phyloP scores from a whole-genome alignment of 2,329 filamentous ascomycete genomes.

The Salinomyces thailandicus region DNA sequence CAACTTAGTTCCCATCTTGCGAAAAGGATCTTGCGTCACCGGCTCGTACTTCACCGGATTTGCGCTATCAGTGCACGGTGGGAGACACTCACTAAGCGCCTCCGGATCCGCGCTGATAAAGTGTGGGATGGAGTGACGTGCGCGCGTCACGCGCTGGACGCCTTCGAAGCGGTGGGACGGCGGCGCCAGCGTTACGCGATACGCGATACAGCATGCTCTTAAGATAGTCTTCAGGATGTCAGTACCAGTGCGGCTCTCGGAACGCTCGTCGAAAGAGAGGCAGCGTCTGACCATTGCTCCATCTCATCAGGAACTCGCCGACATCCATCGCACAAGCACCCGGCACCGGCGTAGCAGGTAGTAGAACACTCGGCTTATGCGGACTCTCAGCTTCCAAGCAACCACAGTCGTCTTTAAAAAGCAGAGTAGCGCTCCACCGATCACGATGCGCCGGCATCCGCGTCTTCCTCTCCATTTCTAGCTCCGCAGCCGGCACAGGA shows the following conservation, averaged over 20 bases:
- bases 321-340: constrained; percentile 31
- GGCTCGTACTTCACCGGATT: constrained; percentile 30
- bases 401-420: constrained; percentile 34
- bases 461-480: constrained; percentile 24
- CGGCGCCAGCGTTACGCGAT: constrained; percentile 28
- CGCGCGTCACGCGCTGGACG: constrained; percentile 21
- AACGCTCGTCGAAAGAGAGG: too few species aligned
- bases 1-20: constrained; percentile 20
- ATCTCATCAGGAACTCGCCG: constrained; percentile 31
- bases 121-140: constrained; percentile 32
- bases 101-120: constrained; percentile 31
- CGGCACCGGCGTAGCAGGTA: constrained; percentile 22
- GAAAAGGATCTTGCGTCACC: constrained; percentile 29
- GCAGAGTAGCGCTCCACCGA: constrained; percentile 32
- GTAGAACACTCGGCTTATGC: constrained; percentile 18
- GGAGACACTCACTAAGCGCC: constrained; percentile 30
- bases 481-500: constrained; percentile 19
- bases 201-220: constrained; percentile 30
- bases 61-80: constrained; percentile 22
- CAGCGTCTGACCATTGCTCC: constrained; percentile 25
- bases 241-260: neutral
- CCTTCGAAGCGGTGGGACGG: constrained; percentile 11
- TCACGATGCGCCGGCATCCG: constrained; percentile 33
- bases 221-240: constrained; percentile 19
- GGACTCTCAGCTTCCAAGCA: constrained; percentile 32